These are phyloP conservation scores for Talaromyces stipitatus DNA, from an alignment of 495 filamentous ascomycete species.

Conservation along the genomic window DNA sequence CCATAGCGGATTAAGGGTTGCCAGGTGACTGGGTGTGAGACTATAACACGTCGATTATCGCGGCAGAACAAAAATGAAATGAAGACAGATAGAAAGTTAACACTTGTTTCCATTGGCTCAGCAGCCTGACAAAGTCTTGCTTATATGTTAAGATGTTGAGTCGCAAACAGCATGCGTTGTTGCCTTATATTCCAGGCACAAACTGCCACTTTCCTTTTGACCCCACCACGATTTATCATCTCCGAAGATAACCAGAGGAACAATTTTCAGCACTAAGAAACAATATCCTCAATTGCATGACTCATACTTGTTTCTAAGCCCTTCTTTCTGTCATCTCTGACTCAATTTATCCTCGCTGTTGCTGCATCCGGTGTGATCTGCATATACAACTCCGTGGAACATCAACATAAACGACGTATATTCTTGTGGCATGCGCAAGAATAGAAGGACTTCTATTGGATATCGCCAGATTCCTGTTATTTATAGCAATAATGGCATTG, in stretches of 20 bases:
- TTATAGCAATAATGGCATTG: conserved; percentile 10
- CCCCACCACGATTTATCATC: not conserved
- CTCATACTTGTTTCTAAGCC: not conserved
- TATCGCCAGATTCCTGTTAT: not conserved
- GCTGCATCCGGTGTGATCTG: not conserved
- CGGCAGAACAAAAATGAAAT: too few species aligned
- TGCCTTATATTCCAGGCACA: not conserved
- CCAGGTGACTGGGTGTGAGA: not conserved
- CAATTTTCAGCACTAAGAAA: conserved; percentile 2
- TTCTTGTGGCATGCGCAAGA: not conserved
- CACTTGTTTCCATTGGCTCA: too few species aligned
- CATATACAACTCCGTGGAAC: not conserved
- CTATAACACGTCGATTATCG: too few species aligned
- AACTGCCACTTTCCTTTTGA: not conserved
- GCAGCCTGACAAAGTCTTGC: too few species aligned
- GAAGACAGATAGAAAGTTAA: too few species aligned
- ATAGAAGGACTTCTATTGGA: not conserved
- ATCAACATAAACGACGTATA: not conserved
- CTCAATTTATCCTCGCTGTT: not conserved
- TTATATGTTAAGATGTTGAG: too few species aligned
- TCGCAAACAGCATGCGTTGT: too few species aligned
- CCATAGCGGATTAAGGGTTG: not conserved
- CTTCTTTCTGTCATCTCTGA: not conserved
- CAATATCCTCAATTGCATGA: not conserved
- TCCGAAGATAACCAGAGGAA: not conserved